Evolutionary conservation across 495 filamentous ascomycete genomes (phyloP).

Genomic region (Hypoxylon crocopeplum): DNA sequence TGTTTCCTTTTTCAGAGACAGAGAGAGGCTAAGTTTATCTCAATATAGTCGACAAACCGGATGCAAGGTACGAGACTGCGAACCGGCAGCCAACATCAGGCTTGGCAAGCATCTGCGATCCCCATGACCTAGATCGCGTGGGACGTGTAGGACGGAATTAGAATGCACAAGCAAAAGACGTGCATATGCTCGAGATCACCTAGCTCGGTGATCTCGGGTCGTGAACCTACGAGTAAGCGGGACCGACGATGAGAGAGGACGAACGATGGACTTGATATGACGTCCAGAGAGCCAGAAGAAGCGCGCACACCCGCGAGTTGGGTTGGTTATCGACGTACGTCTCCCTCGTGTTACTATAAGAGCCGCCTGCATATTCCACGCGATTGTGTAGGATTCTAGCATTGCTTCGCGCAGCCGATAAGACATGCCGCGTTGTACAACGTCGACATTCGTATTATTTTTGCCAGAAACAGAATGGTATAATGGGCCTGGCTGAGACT

Average conservation of each 20-base stretch:
- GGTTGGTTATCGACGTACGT: conserved; percentile 12
- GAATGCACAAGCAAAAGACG: conserved; percentile 6
- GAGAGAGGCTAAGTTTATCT: conserved; percentile 21
- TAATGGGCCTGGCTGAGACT: conserved; percentile 2
- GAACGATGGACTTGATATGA: conserved; percentile 14
- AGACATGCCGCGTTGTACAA: conserved; percentile 20
- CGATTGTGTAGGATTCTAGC: conserved; percentile 25
- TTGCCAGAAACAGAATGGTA: conserved; percentile 16
- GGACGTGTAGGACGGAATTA: conserved; percentile 7
- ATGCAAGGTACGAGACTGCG: conserved; percentile 19
- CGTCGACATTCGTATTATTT: conserved; percentile 4
- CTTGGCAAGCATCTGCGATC: conserved; percentile 16
- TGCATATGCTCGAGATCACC: conserved; percentile 15
- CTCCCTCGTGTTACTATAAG: conserved; percentile 14
- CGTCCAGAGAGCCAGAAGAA: conserved; percentile 12
- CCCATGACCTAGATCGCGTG: background rate
- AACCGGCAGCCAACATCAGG: conserved; percentile 15
- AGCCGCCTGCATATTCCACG: conserved; percentile 25
- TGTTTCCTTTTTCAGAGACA: background rate
- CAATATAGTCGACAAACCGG: conserved; percentile 20
- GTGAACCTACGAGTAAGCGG: background rate
- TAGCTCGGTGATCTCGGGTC: conserved; percentile 17
- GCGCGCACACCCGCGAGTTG: conserved; percentile 1
- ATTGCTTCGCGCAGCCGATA: conserved; percentile 16
- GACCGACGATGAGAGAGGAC: background rate